phyloP scores from a whole-genome alignment of 768 basidiomycete genomes.

The Leccinellum luteum region DNA sequence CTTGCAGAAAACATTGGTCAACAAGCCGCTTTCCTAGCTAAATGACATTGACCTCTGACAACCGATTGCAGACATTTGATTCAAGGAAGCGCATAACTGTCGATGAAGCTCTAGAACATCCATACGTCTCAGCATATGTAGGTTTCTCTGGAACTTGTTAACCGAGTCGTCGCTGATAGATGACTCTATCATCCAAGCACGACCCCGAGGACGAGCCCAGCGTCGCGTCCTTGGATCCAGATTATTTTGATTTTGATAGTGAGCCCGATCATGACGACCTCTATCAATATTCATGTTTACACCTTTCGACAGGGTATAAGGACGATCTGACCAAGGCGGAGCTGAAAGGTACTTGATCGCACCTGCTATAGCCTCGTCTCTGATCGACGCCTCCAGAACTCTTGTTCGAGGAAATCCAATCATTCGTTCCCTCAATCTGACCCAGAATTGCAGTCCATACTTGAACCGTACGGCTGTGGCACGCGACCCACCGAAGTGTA shows the following conservation, averaged over 20 bases:
- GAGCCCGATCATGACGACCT: constrained; percentile 26
- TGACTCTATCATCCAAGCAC: constrained; percentile 44
- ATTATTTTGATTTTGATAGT: constrained; percentile 92
- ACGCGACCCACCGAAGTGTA: neutral
- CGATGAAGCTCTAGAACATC: constrained; percentile 78
- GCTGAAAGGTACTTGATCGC: constrained; percentile 47
- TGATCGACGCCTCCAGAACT: constrained; percentile 43
- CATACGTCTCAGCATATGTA: constrained; percentile 77
- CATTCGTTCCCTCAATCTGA: constrained; percentile 66
- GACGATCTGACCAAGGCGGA: constrained; percentile 75
- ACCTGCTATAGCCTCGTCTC: neutral
- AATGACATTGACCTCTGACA: neutral
- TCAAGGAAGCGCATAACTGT: constrained; percentile 83
- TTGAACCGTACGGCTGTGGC: neutral
- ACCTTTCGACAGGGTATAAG: constrained; percentile 51
- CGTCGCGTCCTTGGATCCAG: constrained; percentile 73
- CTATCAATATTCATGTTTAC: constrained; percentile 3
- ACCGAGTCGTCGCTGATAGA: constrained; percentile 1
- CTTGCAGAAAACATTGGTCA: constrained; percentile 65
- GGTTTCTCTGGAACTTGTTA: constrained; percentile 20
- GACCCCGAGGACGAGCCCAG: constrained; percentile 89
- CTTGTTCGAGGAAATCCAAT: constrained; percentile 80
- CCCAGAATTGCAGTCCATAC: neutral
- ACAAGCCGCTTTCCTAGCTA: constrained; percentile 31
- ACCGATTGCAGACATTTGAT: constrained; percentile 65